A percentile compares a stretch with the other conserved stretches of the same genome.
phyloP scores from a whole-genome alignment of 139 green algal genomes.

The Chlamydomonas asymmetrica region DNA sequence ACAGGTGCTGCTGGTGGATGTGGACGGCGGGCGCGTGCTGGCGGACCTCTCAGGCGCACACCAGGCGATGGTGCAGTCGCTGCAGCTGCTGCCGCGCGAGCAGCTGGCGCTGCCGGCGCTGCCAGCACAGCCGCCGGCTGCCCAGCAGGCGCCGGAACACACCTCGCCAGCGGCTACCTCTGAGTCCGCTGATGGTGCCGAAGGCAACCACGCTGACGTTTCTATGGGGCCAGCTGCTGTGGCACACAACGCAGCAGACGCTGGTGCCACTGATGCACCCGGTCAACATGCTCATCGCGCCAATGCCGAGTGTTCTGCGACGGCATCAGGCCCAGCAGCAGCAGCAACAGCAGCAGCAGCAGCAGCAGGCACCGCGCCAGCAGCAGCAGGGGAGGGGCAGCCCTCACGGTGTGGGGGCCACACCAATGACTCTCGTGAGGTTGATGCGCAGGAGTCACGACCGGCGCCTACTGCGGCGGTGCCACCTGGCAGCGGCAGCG shows the following conservation, averaged over 20 bases:
- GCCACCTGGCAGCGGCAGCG: neutral
- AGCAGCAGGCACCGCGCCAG: neutral
- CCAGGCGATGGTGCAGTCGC: conserved; percentile 6
- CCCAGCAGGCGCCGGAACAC: no score
- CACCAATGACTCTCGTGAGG: conserved; percentile 5
- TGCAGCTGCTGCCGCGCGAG: conserved; percentile 7
- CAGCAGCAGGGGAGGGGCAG: neutral
- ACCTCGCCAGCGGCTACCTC: no score
- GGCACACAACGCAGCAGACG: no score
- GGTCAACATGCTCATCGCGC: no score
- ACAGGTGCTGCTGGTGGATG: conserved; percentile 22
- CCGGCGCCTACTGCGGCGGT: neutral
- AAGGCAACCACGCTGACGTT: no score
- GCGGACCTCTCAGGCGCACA: conserved; percentile 13
- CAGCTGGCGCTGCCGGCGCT: neutral
- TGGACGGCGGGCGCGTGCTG: conserved; percentile 8
- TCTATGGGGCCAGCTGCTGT: no score
- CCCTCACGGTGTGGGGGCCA: neutral
- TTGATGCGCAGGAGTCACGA: conserved; percentile 20
- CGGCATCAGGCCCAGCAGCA: neutral
- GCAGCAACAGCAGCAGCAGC: neutral
- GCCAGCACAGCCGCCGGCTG: neutral
- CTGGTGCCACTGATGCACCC: no score
- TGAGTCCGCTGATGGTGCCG: no score
- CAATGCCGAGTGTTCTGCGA: no score